A percentile compares a stretch with the other conserved stretches of the same genome.
Evolutionary conservation across 345 rosid species (phyloP).

Genomic region (Syzygium grande): DNA sequence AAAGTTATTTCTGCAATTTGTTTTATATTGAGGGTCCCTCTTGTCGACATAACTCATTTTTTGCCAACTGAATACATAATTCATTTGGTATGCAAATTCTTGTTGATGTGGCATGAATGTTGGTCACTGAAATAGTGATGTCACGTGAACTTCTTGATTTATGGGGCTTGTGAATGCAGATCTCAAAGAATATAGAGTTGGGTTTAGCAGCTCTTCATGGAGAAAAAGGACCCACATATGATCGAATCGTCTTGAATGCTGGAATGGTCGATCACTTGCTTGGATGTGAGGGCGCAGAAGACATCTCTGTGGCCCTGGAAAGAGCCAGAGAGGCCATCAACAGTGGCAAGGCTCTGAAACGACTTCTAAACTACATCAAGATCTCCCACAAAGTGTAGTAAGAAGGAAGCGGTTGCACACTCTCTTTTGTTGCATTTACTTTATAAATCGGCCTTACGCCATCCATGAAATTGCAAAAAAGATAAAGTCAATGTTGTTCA

Average conservation of each 20-base stretch:
- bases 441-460: not conserved
- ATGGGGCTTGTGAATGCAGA: conserved; percentile 11
- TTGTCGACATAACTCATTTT: not conserved
- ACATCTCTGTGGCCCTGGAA: conserved; percentile 48
- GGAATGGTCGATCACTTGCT: conserved; percentile 87
- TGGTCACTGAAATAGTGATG: not conserved
- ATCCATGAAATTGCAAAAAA: not conserved
- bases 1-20: not conserved
- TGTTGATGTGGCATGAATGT: not conserved
- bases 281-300: conserved; percentile 83
- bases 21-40: not conserved
- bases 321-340: conserved; percentile 93
- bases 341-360: conserved; percentile 76
- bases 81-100: not conserved
- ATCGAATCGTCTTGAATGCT: conserved; percentile 80
- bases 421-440: not conserved
- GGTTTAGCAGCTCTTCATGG: conserved; percentile 81
- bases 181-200: conserved; percentile 76
- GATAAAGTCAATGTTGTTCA: not conserved
- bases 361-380: conserved; percentile 69
- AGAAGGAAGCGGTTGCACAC: not conserved
- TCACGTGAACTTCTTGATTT: not conserved
- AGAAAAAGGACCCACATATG: conserved; percentile 81
- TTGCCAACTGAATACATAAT: not conserved
- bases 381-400: conserved; percentile 45